These are phyloP conservation scores for Zygnema circumcarinatum DNA, from an alignment of 139 green algal genomes.

Conservation along the genomic window DNA sequence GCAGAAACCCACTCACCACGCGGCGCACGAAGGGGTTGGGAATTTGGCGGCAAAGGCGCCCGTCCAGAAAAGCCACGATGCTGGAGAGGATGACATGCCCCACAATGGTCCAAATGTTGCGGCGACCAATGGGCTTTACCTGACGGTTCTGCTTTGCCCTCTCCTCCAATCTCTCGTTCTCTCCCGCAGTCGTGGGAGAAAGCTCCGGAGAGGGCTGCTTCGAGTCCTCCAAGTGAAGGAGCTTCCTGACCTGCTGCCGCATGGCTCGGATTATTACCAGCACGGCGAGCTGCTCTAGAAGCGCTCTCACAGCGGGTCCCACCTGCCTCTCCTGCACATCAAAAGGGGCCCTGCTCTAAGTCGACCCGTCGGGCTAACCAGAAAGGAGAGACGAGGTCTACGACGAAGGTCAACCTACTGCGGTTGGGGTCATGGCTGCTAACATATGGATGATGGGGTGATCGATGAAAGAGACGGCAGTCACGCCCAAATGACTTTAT, in stretches of 20 bases:
- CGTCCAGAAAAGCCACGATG: slow-evolving; percentile 33
- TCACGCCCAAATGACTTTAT: no score
- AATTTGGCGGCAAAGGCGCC: slow-evolving; percentile 36
- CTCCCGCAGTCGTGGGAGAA: slow-evolving; percentile 2
- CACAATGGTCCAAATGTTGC: background rate
- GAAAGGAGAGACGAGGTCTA: background rate
- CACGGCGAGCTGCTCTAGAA: slow-evolving; percentile 39
- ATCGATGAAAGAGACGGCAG: no score
- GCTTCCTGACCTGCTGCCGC: background rate
- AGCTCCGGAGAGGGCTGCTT: slow-evolving; percentile 25
- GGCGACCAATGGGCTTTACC: background rate
- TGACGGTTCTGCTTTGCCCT: background rate
- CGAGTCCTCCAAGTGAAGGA: slow-evolving; percentile 23
- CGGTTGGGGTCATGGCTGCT: background rate
- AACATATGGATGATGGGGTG: no score
- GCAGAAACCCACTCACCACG: slow-evolving; percentile 32
- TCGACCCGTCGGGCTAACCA: background rate
- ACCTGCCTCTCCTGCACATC: slow-evolving; percentile 10
- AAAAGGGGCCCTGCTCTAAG: background rate
- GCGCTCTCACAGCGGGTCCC: slow-evolving; percentile 20
- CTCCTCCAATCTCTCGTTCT: slow-evolving; percentile 6
- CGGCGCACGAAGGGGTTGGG: slow-evolving; percentile 42
- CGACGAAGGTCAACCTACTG: background rate
- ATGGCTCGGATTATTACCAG: slow-evolving; percentile 28
- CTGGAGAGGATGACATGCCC: slow-evolving; percentile 35